A percentile compares a stretch with the other conserved stretches of the same genome.
Conservation (phyloP, 2,329 filamentous ascomycete genomes). For the Talaromyces rugulosus region DNA sequence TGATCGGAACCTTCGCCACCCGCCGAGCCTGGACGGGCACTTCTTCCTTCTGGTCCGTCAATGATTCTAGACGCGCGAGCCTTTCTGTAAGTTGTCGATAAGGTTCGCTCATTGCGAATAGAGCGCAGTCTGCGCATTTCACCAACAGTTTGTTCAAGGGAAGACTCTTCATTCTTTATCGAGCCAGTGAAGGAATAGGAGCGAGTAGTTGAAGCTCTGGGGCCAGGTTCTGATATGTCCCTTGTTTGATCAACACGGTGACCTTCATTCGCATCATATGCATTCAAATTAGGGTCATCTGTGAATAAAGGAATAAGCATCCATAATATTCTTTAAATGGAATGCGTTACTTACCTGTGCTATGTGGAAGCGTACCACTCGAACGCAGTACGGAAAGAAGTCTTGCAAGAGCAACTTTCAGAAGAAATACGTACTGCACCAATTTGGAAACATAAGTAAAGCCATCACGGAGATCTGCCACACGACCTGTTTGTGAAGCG, state of each 20-base stretch:
- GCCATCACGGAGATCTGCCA: conserved; percentile 53
- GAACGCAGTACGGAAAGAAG: conserved; percentile 81
- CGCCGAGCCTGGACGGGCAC: conserved; percentile 66
- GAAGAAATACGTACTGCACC: conserved; percentile 88
- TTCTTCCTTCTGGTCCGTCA: conserved; percentile 71
- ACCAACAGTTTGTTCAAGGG: conserved; percentile 92
- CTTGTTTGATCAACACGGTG: conserved; percentile 37
- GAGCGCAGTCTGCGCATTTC: conserved; percentile 90
- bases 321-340: not conserved
- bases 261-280: conserved; percentile 64
- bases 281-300: conserved; percentile 66
- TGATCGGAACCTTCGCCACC: conserved; percentile 56
- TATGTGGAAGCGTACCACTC: conserved; percentile 73
- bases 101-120: conserved; percentile 86
- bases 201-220: conserved; percentile 42
- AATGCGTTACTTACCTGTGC: conserved; percentile 47
- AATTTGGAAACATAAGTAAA: conserved; percentile 79
- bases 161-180: conserved; percentile 57
- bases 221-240: not conserved
- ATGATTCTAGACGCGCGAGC: conserved; percentile 88
- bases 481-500: conserved; percentile 45
- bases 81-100: conserved; percentile 89
- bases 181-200: conserved; percentile 71
- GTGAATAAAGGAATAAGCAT: conserved; percentile 13
- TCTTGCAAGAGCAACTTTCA: conserved; percentile 85